Conservation (phyloP, 306 rosid species). For the Cucumis hystrix region DNA sequence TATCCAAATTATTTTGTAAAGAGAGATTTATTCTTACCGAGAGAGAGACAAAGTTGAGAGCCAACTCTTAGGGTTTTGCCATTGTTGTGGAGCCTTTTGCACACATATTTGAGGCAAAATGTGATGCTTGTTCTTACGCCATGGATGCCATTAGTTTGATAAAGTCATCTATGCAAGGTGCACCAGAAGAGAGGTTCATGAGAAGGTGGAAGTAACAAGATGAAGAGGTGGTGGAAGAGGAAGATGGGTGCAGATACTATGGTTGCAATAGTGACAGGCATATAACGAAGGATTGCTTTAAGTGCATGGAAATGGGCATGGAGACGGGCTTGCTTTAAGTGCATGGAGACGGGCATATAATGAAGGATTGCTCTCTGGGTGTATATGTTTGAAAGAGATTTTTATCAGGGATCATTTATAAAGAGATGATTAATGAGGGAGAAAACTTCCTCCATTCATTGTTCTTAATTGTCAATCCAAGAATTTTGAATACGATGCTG, state of each 20-base stretch:
- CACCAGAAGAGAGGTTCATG: constrained; percentile 22
- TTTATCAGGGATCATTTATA: not conserved
- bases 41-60: not conserved
- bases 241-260: not conserved
- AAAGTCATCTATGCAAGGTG: constrained; percentile 41
- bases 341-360: constrained; percentile 17
- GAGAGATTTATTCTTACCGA: no score
- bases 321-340: constrained; percentile 20
- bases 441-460: not conserved
- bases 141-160: constrained; percentile 56
- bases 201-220: constrained; percentile 12
- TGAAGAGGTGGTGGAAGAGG: constrained; percentile 30
- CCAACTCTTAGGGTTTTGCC: not conserved
- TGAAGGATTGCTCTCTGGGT: constrained; percentile 15
- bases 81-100: constrained; percentile 40
- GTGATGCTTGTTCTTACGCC: constrained; percentile 52
- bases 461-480: not conserved
- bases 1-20: not conserved
- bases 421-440: not conserved
- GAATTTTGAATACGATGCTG: not conserved
- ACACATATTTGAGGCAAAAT: constrained; percentile 48
- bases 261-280: no score
- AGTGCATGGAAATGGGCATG: constrained; percentile 19
- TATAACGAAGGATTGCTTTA: no score
- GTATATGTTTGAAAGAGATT: not conserved